Base-by-base conservation (phyloP, 495 filamentous ascomycete species). In the Trichocladium antarcticum region DNA sequence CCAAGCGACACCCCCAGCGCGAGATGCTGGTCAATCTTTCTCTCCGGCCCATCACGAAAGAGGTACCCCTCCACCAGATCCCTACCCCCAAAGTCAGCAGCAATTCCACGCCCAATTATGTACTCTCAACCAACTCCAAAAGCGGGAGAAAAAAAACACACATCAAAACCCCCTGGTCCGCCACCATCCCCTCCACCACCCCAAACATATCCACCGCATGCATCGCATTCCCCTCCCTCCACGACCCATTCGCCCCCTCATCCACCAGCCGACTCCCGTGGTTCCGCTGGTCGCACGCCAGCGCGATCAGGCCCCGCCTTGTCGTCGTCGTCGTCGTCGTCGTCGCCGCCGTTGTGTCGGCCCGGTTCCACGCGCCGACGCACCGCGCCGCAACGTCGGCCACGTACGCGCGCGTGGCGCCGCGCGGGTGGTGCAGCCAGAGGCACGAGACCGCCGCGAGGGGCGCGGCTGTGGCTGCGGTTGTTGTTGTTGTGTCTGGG, bases 121-220 rank as follows among this genome's bases (percentile, higher is more conserved):
- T 22, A 31, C 2, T 1, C 15, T 0, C 19, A 27, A 42, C 19
- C 22, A 14, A 14, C 19, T 6, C 5, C 10, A 32, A 32, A 10
- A 14, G 31, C 4, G 31, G 10, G 12, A 10, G 9, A 32, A 32
- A 10, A 14, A 14, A 31, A 27, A 62, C 57, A 39, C 28, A 62
- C 60, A 64, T 12, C 47, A 64, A 34, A 17, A 56, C 47, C 42
- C 77, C 82, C 10, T 82, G 79, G 62, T 97, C 92, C 15, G 72
- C 62, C 12, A 86, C 81, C 7, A 85, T 89, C 39, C 87, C 88
- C 44, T 62, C 65, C 53, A 66, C 61, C 38, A 54, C 62, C 24
- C 57, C 77, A 60, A 89, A 90, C 85, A 94, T 90, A 59, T 95
- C 89, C 57, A 82, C 78, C 17, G 86, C 89, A 73, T 98, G 92